Conservation (phyloP, 192 early-diverging fungal species). For the Paraglomus occultum region DNA sequence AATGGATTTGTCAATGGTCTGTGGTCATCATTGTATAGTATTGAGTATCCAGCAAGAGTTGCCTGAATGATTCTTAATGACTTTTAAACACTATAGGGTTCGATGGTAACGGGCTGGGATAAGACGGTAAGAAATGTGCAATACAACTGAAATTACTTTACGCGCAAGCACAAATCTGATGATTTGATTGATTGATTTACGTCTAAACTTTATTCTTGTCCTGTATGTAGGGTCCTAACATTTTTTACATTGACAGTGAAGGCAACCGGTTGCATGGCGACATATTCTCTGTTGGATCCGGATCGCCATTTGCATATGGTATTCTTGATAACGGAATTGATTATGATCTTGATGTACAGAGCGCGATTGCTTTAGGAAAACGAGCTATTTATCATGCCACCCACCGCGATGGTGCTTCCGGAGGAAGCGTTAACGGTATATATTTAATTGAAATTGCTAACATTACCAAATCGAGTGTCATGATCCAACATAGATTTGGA, state of each 20-base stretch:
- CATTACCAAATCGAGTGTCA: not conserved
- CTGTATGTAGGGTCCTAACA: conserved; percentile 69
- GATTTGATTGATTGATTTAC: not conserved
- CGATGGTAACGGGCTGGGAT: conserved; percentile 99
- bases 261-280: conserved; percentile 84
- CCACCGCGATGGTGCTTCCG: conserved; percentile 90
- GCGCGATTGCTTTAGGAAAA: conserved; percentile 89
- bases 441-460: not conserved
- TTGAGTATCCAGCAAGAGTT: conserved; percentile 19
- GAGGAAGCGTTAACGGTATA: conserved; percentile 68
- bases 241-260: conserved; percentile 98
- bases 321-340: conserved; percentile 89
- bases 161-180: not conserved
- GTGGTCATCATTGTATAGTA: not conserved
- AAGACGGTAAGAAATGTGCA: conserved; percentile 60
- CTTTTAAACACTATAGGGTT: conserved; percentile 58
- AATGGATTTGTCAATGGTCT: conserved; percentile 96
- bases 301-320: conserved; percentile 99
- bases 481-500: too few species aligned
- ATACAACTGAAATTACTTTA: not conserved
- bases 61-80: conserved; percentile 24
- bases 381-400: conserved; percentile 96
- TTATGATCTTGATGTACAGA: conserved; percentile 73
- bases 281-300: conserved; percentile 96
- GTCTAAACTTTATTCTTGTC: conserved; percentile 5